These are phyloP conservation scores for Deuterostichococcus epilithicus DNA, from an alignment of 139 green algal genomes.

Conservation along the genomic window DNA sequence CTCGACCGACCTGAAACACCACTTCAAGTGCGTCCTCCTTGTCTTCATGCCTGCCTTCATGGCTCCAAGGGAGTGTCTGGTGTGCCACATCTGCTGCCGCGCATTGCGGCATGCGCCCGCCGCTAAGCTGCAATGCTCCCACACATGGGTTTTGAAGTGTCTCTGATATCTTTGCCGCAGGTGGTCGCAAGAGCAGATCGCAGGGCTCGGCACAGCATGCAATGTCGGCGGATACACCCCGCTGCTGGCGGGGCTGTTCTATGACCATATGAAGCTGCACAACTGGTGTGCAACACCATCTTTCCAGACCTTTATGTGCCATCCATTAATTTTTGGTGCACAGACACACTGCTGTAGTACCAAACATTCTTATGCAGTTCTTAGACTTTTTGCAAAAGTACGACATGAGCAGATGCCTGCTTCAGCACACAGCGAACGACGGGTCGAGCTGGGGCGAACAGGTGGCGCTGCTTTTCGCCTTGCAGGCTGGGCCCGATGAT, in stretches of 20 bases:
- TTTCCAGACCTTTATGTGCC: too few species aligned
- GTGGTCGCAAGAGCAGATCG: constrained; percentile 5
- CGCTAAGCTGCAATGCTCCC: not conserved
- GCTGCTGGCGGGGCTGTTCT: constrained; percentile 36
- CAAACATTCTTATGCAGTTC: too few species aligned
- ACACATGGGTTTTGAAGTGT: not conserved
- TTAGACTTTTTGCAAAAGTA: too few species aligned
- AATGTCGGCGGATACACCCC: constrained; percentile 11
- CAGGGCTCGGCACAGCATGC: constrained; percentile 6
- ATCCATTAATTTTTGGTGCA: too few species aligned
- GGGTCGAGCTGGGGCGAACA: too few species aligned
- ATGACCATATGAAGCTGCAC: constrained; percentile 25
- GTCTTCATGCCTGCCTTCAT: not conserved
- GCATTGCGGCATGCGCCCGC: not conserved
- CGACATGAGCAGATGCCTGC: too few species aligned
- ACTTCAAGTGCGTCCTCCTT: not conserved
- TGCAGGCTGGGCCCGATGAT: constrained; percentile 11
- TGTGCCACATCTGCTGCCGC: not conserved
- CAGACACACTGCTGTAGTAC: too few species aligned
- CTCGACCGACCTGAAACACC: not conserved
- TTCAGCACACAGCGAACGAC: too few species aligned
- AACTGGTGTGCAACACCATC: not conserved
- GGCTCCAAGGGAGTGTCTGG: not conserved
- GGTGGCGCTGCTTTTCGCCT: not conserved
- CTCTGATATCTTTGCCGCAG: not conserved